Percentiles rank a stretch among this genome's conserved stretches.
Evolutionary conservation across 2,329 filamentous ascomycete species (phyloP).

Genomic region (Stagonosporopsis chrysanthemi): DNA sequence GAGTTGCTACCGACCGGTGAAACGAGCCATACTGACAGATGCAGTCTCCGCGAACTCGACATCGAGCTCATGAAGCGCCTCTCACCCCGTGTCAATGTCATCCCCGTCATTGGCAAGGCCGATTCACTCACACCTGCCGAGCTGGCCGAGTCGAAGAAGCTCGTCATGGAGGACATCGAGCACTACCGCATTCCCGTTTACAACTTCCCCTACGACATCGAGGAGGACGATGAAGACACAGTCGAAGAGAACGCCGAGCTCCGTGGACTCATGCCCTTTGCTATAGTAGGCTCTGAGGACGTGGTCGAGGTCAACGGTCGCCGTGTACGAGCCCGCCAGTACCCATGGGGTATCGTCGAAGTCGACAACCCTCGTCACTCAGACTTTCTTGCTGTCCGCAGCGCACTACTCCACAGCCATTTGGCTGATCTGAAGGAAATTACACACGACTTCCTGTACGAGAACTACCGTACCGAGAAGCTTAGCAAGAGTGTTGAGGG

Average conservation of each 20-base stretch:
- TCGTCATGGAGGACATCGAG: constrained; percentile 99
- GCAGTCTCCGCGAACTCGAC: constrained; percentile 93
- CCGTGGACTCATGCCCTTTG: constrained; percentile 96
- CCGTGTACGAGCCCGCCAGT: constrained; percentile 92
- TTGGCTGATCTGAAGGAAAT: constrained; percentile 99
- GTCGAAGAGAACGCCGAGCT: constrained; percentile 99
- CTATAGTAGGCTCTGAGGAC: constrained; percentile 97
- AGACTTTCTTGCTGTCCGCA: constrained; percentile 96
- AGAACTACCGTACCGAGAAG: constrained; percentile 99
- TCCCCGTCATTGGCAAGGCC: constrained; percentile 97
- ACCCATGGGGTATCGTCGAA: constrained; percentile 98
- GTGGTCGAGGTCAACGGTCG: constrained; percentile 92
- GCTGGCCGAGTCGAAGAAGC: constrained; percentile 98
- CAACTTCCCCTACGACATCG: constrained; percentile 99
- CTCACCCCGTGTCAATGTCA: constrained; percentile 97
- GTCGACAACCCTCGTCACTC: constrained; percentile 99
- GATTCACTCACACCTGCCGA: constrained; percentile 96
- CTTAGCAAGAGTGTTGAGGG: constrained; percentile 99
- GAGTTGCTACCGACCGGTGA: constrained; percentile 46
- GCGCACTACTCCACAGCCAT: constrained; percentile 95
- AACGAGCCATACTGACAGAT: constrained; percentile 23
- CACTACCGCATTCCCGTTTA: constrained; percentile 99
- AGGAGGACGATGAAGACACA: constrained; percentile 99
- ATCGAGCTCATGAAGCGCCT: constrained; percentile 99
- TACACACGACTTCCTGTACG: constrained; percentile 99